Evolutionary conservation across 345 rosid species (phyloP), one percentile per base, ranked within the genome.

Genomic region (Barbarea vulgaris): DNA sequence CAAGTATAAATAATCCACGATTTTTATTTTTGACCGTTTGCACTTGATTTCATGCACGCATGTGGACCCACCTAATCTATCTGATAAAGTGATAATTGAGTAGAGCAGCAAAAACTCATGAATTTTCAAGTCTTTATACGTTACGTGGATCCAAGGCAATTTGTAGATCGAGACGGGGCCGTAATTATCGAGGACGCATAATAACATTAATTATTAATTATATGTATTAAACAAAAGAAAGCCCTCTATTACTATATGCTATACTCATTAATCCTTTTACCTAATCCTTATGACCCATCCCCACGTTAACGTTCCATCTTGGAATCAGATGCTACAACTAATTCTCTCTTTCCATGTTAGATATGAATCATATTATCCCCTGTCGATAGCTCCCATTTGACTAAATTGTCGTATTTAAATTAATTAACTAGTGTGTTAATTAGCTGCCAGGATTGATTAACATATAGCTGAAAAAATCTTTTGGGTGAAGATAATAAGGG

Each of bases 91-190:
- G 70, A 76, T 69, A 69, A 76, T 62, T 76, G 65, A 76, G 70
- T 76, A 62, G 64, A 69, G 46, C 56, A 61, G 63, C 79, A 76
- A 69, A 60, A 44, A 68, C 7, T 41, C 65, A 77, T 53, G 71
- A 77, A 64, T 54, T 54, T 41, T 54, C 52, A 56, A 70, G 54
- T 25, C 72, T 54, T 37, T 1, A 63, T 59, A 69, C 72, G 72
- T 77, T 77, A 77, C 77, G 63, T 77, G 81, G 81, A 77, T 77
- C 72, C 76, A 64, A 71, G 73, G 76, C 80, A 71, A 71, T 64
- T 64, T 71, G 50, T 50, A 57, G 72, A 77, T 70, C 76, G 66
- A 54, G 80, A 77, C 72, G 66, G 34, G 63, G 44, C 65, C 80
- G 76, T 70, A 70, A 77, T 77, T 63, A 64, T 77, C 67, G 81